Conservation (phyloP, 176 grass and related monocot genomes). For the Oryza meyeriana region DNA sequence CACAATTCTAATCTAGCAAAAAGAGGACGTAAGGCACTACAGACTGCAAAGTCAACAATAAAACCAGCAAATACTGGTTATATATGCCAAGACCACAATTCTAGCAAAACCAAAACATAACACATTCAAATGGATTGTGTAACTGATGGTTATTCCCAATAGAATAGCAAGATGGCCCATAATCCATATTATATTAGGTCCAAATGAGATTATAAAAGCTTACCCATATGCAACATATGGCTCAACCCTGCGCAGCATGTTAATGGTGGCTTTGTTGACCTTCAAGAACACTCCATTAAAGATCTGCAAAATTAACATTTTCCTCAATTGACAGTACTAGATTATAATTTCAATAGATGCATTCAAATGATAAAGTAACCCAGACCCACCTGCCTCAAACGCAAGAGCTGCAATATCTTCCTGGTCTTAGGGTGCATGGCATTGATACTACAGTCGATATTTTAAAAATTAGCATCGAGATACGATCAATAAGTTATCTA, state of each 20-base stretch:
- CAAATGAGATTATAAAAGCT: background rate
- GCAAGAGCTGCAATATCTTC: slow-evolving; percentile 89
- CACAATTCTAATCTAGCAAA: no score
- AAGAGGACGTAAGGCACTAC: no score
- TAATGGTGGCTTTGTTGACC: slow-evolving; percentile 94
- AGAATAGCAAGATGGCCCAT: background rate
- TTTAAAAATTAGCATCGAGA: background rate
- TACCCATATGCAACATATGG: slow-evolving; percentile 98
- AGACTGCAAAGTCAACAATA: no score
- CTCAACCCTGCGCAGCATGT: slow-evolving; percentile 90
- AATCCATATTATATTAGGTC: background rate
- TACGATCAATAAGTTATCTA: background rate
- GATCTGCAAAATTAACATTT: slow-evolving; percentile 48
- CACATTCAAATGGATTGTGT: background rate
- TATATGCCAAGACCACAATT: background rate
- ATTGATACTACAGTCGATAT: slow-evolving; percentile 68
- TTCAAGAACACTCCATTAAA: slow-evolving; percentile 95
- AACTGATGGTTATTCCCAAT: background rate
- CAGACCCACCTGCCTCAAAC: slow-evolving; percentile 81
- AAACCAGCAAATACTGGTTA: background rate
- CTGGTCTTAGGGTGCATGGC: slow-evolving; percentile 92
- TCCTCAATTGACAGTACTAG: background rate
- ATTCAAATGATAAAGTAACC: background rate
- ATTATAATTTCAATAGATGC: background rate
- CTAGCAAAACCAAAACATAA: background rate